phyloP scores from a whole-genome alignment of 2,329 filamentous ascomycete genomes.

The Nemania bipapillata region DNA sequence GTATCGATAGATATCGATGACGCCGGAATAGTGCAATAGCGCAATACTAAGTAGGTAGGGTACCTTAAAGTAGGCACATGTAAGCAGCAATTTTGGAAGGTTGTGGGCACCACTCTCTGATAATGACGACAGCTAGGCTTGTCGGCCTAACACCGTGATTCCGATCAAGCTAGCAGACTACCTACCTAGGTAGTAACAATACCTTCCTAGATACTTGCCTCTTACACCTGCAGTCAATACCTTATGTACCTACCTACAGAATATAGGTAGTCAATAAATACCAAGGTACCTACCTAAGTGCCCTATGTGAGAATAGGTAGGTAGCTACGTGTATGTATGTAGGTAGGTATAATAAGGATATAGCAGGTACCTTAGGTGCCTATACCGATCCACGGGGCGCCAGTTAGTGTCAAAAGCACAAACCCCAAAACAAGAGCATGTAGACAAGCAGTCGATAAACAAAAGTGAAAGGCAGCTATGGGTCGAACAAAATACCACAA shows the following conservation, averaged over 20 bases:
- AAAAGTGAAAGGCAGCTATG: conserved; percentile 48
- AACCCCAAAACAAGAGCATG: too few species aligned
- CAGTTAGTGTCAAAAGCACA: too few species aligned
- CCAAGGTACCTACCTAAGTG: not conserved
- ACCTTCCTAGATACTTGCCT: not conserved
- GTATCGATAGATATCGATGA: not conserved
- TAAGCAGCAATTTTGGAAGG: not conserved
- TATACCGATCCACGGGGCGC: too few species aligned
- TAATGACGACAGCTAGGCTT: not conserved
- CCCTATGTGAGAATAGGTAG: too few species aligned
- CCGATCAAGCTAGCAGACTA: not conserved
- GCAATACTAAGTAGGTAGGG: not conserved
- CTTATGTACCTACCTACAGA: not conserved
- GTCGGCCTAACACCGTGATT: not conserved
- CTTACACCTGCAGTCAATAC: not conserved
- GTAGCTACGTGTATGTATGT: too few species aligned
- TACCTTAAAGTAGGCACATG: too few species aligned
- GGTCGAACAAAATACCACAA: conserved; percentile 59
- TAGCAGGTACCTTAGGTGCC: too few species aligned
- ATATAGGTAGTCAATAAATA: not conserved
- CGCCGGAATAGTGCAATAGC: not conserved
- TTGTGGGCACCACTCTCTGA: not conserved
- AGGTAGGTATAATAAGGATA: too few species aligned
- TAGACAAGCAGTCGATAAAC: too few species aligned
- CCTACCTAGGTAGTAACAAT: not conserved